These are phyloP conservation scores for Purpureocillium lavendulum DNA, from an alignment of 2,329 filamentous ascomycete genomes.

Conservation along the genomic window DNA sequence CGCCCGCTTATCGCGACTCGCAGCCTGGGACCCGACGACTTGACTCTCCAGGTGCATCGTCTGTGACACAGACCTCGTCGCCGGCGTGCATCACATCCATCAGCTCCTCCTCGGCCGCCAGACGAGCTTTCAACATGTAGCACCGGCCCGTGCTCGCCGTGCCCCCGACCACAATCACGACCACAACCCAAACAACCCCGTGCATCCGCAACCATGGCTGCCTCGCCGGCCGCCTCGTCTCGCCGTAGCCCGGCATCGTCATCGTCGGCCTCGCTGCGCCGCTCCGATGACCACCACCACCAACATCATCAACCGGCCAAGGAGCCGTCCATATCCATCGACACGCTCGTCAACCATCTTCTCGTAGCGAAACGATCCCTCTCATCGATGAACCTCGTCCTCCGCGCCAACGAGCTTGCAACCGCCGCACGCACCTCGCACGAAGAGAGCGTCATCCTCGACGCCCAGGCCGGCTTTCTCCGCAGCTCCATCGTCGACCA, in stretches of 20 bases:
- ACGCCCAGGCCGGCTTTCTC: constrained; percentile 61
- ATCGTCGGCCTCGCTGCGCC: constrained; percentile 24
- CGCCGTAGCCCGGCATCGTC: constrained; percentile 26
- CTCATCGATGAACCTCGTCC: constrained; percentile 72
- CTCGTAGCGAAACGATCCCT: constrained; percentile 82
- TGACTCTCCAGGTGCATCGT: too few species aligned
- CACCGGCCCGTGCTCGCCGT: too few species aligned
- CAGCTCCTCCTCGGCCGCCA: too few species aligned
- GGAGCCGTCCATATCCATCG: constrained; percentile 31
- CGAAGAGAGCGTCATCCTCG: constrained; percentile 69
- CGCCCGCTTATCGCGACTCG: too few species aligned
- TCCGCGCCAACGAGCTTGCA: constrained; percentile 80
- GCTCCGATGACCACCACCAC: constrained; percentile 15
- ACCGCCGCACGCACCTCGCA: constrained; percentile 65
- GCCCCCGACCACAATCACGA: neutral
- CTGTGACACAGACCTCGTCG: too few species aligned
- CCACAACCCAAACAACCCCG: neutral
- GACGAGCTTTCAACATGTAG: too few species aligned
- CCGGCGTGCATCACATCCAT: too few species aligned
- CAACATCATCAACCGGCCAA: neutral
- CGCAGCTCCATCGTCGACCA: constrained; percentile 52
- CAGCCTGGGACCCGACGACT: too few species aligned
- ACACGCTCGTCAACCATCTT: constrained; percentile 75
- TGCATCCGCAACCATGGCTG: constrained; percentile 20
- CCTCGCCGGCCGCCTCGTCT: constrained; percentile 24